Evolutionary conservation across 2,329 filamentous ascomycete genomes (phyloP), one percentile per base, ranked within the genome.

Genomic region (Claviceps sp.): DNA sequence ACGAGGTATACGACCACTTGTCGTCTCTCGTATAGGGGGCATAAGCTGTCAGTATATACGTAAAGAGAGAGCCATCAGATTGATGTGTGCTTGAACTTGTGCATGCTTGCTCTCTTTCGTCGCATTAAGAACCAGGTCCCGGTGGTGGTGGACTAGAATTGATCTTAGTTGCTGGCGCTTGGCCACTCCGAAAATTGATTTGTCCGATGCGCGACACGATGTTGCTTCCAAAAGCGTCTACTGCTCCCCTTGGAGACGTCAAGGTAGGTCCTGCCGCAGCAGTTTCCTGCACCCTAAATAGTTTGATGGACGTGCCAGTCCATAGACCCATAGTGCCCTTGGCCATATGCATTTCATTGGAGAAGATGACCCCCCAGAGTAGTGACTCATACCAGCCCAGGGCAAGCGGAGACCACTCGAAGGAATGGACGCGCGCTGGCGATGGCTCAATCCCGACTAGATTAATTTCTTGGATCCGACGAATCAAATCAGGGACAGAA

Each of bases 321-420:
- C 93, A 98, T 1, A 96, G 83, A 7, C 93, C 91, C 37, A 90
- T 87, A 2, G 87, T 90, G 34, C 90, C 90, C 63, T 85, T 90
- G 0, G 85, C 81, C 30, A 91, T 81, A 53, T 89, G 82, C 82
- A 95, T 88, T 70, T 98, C 93, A 60, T 83, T 84, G 30, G 86
- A 83, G 65, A 96, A 97, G 50, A 96, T 82, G 60, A 96, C 87
- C 16, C 88, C 84, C 93, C 93, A 98, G 9, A 98, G 75, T 13
- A 97, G 74, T 5, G 88, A 91, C 67, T 96, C 88, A 66, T 97
- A 96, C 93, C 93, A 97, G 48, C 90, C 91, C 49, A 97, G 75
- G 0, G 88, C 86, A 37, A 95, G 73, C 0, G 87, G 84, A 3
- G 89, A 91, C 91, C 91, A 97, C 69, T 95, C 88, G 62, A 97